Conservation (phyloP, 495 filamentous ascomycete genomes). For the Bryoglossum gracile region DNA sequence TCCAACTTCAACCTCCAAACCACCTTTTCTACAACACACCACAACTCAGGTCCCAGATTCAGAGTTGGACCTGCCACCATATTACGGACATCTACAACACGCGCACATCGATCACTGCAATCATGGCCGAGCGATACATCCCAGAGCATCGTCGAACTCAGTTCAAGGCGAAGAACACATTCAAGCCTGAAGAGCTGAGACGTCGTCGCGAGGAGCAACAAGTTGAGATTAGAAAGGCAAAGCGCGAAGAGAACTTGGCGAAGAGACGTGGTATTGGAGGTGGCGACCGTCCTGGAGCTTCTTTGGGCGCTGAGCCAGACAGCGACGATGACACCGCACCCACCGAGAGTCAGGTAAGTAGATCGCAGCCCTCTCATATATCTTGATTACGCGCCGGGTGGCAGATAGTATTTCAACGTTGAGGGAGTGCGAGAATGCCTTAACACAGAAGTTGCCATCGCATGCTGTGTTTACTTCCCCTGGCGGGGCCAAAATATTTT, state of each 20-base stretch:
- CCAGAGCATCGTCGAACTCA: slow-evolving; percentile 98
- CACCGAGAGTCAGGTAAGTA: slow-evolving; percentile 91
- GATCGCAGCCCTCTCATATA: not conserved
- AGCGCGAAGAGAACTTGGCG: slow-evolving; percentile 96
- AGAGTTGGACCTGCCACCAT: not conserved
- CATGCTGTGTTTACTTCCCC: slow-evolving; percentile 20
- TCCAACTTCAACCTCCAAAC: slow-evolving; percentile 22
- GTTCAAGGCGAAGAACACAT: slow-evolving; percentile 97
- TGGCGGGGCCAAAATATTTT: slow-evolving; percentile 27
- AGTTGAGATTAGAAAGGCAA: slow-evolving; percentile 96
- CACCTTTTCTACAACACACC: slow-evolving; percentile 9
- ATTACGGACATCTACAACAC: not conserved
- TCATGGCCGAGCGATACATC: slow-evolving; percentile 97
- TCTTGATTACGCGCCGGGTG: too few species aligned
- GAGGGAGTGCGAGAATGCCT: not conserved
- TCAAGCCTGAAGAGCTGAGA: slow-evolving; percentile 97
- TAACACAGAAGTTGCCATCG: not conserved
- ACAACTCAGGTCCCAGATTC: slow-evolving; percentile 16
- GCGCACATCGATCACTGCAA: slow-evolving; percentile 32
- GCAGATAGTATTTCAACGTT: not conserved
- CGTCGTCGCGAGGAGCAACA: slow-evolving; percentile 98
- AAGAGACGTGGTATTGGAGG: slow-evolving; percentile 91
- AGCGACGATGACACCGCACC: slow-evolving; percentile 95
- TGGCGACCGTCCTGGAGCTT: slow-evolving; percentile 73
- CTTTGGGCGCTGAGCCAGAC: slow-evolving; percentile 79